Conservation (phyloP, 2,329 filamentous ascomycete genomes). For the Mycogone perniciosa region DNA sequence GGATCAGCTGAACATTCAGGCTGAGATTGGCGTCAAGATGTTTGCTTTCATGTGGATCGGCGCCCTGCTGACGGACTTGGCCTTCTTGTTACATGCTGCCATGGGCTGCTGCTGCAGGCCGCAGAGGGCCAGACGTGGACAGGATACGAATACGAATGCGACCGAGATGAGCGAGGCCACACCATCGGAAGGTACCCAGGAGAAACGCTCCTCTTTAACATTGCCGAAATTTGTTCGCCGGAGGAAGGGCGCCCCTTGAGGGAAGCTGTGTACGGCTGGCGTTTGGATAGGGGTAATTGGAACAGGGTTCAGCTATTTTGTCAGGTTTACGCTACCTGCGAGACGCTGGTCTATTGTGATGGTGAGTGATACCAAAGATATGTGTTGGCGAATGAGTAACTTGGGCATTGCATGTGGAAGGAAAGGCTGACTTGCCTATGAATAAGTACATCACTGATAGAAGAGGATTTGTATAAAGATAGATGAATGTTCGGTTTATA, state of each 20-base stretch:
- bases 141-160: neutral
- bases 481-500: too few species aligned
- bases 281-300: neutral
- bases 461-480: too few species aligned
- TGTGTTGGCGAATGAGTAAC: too few species aligned
- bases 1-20: conserved; percentile 68
- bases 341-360: too few species aligned
- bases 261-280: neutral
- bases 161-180: neutral
- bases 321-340: too few species aligned
- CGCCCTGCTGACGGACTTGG: conserved; percentile 57
- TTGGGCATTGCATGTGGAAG: too few species aligned
- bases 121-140: conserved; percentile 1
- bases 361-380: too few species aligned
- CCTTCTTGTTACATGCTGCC: conserved; percentile 66
- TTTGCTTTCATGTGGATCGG: conserved; percentile 88
- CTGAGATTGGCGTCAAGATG: conserved; percentile 65
- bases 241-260: conserved; percentile 8
- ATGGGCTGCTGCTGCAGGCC: conserved; percentile 68
- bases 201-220: neutral
- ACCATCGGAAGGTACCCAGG: neutral
- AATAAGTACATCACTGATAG: too few species aligned
- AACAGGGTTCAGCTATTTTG: too few species aligned
- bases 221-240: conserved; percentile 9
- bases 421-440: too few species aligned